Percentiles rank a stretch among this genome's conserved stretches.
These are phyloP conservation scores for Ophiostoma himal-ulmi DNA, from an alignment of 2,329 filamentous ascomycete species.

Conservation along the genomic window DNA sequence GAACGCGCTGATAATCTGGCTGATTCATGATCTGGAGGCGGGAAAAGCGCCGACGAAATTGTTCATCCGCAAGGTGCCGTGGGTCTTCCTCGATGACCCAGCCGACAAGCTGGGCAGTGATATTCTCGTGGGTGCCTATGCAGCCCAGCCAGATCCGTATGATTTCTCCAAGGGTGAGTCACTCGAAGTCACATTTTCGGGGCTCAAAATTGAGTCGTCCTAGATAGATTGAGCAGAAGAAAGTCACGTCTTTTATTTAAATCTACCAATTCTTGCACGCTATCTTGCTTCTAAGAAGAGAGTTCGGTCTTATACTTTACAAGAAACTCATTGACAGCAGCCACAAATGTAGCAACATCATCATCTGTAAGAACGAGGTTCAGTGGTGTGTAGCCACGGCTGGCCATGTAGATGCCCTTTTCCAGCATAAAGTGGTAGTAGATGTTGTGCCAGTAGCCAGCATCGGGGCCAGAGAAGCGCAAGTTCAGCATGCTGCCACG, in stretches of 20 bases:
- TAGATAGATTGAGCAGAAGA: background rate
- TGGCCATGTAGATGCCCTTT: conserved; percentile 29
- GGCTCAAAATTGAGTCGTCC: conserved; percentile 19
- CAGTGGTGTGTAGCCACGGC: conserved; percentile 28
- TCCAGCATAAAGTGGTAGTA: conserved; percentile 30
- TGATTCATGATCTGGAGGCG: background rate
- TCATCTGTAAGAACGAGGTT: conserved; percentile 28
- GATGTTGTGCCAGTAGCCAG: conserved; percentile 25
- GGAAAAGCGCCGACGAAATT: background rate
- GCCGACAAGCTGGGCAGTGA: conserved; percentile 17
- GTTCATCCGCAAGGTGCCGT: conserved; percentile 26
- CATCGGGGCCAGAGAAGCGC: conserved; percentile 36
- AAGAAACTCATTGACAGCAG: conserved; percentile 22
- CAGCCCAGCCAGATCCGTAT: conserved; percentile 24
- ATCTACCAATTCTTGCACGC: background rate
- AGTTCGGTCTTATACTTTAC: conserved; percentile 16
- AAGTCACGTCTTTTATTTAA: background rate
- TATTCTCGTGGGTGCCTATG: conserved; percentile 22
- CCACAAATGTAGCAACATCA: conserved; percentile 27
- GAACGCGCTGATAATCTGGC: conserved; percentile 23
- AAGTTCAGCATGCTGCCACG: conserved; percentile 34
- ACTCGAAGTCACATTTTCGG: conserved; percentile 19
- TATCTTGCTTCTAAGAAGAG: background rate
- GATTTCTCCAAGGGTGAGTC: conserved; percentile 18
- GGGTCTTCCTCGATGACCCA: conserved; percentile 24